Percentiles rank a stretch among this genome's conserved stretches.
These are phyloP conservation scores for Intubia oerlemansii DNA, from an alignment of 2,329 filamentous ascomycete genomes.

Conservation along the genomic window DNA sequence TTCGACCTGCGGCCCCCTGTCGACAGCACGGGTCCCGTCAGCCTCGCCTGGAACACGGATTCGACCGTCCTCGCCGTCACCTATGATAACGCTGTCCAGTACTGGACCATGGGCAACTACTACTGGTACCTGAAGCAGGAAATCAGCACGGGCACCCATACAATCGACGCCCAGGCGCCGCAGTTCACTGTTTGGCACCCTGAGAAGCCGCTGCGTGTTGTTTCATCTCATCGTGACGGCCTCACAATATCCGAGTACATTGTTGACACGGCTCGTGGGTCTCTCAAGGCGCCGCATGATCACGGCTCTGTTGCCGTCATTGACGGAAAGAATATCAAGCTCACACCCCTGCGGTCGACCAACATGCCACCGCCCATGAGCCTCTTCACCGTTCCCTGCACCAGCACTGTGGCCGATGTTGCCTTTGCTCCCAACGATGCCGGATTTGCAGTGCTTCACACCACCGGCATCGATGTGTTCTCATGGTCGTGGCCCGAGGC, in stretches of 20 bases:
- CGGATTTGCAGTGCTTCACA: constrained; percentile 51
- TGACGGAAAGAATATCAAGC: constrained; percentile 57
- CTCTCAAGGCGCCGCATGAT: constrained; percentile 50
- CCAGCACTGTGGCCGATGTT: constrained; percentile 48
- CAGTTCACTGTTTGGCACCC: constrained; percentile 52
- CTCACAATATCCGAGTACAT: constrained; percentile 44
- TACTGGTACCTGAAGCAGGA: constrained; percentile 97
- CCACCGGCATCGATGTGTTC: constrained; percentile 44
- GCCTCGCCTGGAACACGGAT: constrained; percentile 73
- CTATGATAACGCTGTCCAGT: constrained; percentile 52
- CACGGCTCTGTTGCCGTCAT: constrained; percentile 64
- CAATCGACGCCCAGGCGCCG: background rate
- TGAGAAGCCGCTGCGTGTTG: constrained; percentile 56
- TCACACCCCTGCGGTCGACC: constrained; percentile 66
- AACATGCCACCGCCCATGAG: constrained; percentile 91
- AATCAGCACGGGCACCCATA: constrained; percentile 25
- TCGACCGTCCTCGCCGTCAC: constrained; percentile 78
- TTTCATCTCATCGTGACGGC: constrained; percentile 25
- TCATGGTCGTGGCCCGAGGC: constrained; percentile 47
- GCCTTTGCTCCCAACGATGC: constrained; percentile 45
- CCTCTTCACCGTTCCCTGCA: constrained; percentile 46
- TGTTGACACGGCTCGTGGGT: constrained; percentile 46
- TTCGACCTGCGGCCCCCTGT: constrained; percentile 46
- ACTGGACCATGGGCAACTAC: constrained; percentile 96
- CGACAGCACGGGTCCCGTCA: constrained; percentile 22